phyloP scores from a whole-genome alignment of 441 rosid species.

The Syzygium malaccense region DNA sequence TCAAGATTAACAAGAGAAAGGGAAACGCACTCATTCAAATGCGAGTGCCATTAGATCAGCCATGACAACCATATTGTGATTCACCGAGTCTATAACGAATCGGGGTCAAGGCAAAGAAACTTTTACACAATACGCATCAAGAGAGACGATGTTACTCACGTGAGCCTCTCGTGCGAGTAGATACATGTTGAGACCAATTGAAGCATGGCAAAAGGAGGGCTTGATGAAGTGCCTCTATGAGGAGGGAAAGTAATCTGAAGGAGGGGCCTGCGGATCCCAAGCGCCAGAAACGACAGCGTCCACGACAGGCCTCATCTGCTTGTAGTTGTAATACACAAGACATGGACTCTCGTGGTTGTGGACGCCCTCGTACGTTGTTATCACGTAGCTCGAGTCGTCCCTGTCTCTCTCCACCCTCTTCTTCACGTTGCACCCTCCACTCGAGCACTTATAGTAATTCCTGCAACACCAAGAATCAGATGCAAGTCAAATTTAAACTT shows the following conservation, averaged over 20 bases:
- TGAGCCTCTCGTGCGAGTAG: not conserved
- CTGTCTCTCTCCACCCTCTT: slow-evolving; percentile 15
- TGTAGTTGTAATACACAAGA: not conserved
- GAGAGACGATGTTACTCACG: not conserved
- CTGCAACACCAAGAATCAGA: not conserved
- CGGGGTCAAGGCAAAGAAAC: not conserved
- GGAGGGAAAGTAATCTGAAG: not conserved
- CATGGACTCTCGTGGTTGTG: slow-evolving; percentile 5
- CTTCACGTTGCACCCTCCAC: slow-evolving; percentile 7
- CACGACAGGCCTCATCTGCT: not conserved
- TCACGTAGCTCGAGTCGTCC: slow-evolving; percentile 6
- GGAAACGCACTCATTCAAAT: not conserved
- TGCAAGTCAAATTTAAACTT: not conserved
- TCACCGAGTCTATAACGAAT: not conserved
- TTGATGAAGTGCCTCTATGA: not conserved
- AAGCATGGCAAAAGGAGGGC: not conserved
- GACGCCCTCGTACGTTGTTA: slow-evolving; percentile 13
- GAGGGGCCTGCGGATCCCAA: not conserved
- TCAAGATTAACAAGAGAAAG: not conserved
- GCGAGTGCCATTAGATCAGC: not conserved
- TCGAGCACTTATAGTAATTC: slow-evolving; percentile 11
- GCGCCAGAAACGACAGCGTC: not conserved
- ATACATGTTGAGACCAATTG: too few relatives aligned
- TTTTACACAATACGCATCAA: not conserved
- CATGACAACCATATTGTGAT: not conserved